Base-by-base conservation (phyloP, 164 flowering plant genomes). In the Hamamelis virginiana region DNA sequence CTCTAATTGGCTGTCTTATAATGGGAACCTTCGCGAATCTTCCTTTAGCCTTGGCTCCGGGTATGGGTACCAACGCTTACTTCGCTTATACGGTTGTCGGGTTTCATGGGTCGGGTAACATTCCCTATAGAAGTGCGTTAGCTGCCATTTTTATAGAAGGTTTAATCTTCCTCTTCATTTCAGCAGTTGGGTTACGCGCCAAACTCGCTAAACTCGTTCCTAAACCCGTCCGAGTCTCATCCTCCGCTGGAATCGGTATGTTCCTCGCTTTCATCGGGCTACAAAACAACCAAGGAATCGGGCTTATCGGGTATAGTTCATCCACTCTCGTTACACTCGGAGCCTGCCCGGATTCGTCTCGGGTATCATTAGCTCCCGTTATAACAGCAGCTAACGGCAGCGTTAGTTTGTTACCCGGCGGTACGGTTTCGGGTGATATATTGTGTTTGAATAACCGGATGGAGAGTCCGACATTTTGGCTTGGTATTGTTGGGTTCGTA, bases 381-480 rank as follows among this genome's bases (percentile, higher is more conserved):
- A 15, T 79, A 9, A 62, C 85, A 8, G 61, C 74, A 0, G 64
- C 74, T 1, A 91, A 91, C 76, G 97, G 98, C 47, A 83, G 96
- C 41, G 80, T 85, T 4, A 58, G 75, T 14, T 55, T 92, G 9
- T n/a, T 91, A n/a, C 82, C 85, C 3, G 94, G 91, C 18, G 94
- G 89, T 1, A 71, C 89, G 8, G 86, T 80, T 3, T 91, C 98
- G 15, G 91, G 77, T 27, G 88, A 53, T 3, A 81, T 91, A 3
- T 27, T 75, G 19, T 94, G 98, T 69, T 53, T 90, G 10, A 38
- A 67, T 16, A 64, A 68, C 60, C 82, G 91, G 0, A 91, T 94
- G 98, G 87, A 90, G 61, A 91, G 97, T 75, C 87, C 98, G 12
- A 94, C 97, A 0, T 77, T 94, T n/a, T 94, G 98, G 97, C 84